Conservation (phyloP, 768 basidiomycete genomes). For the Rhodocollybia butyracea region DNA sequence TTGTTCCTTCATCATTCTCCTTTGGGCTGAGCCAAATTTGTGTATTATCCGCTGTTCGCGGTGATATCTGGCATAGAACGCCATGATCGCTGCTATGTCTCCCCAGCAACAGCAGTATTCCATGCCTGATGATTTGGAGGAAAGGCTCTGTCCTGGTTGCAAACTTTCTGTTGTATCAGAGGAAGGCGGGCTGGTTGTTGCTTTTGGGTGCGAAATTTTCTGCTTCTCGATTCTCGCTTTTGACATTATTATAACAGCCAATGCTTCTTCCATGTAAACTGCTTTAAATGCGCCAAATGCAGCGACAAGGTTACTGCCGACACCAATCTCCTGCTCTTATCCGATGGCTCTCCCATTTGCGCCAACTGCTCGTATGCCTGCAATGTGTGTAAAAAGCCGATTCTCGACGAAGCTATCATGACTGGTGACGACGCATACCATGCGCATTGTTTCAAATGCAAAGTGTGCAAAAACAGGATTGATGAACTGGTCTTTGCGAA, state of each 20-base stretch:
- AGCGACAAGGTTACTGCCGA: conserved; percentile 89
- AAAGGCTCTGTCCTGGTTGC: conserved; percentile 79
- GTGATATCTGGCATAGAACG: not conserved
- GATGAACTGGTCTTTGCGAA: conserved; percentile 99
- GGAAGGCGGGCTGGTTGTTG: conserved; percentile 85
- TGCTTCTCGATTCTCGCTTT: conserved; percentile 12
- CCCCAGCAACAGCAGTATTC: conserved; percentile 5
- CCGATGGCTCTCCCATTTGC: conserved; percentile 97
- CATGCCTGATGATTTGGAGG: conserved; percentile 31
- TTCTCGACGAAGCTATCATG: conserved; percentile 99
- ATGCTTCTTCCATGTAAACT: conserved; percentile 92
- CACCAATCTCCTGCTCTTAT: conserved; percentile 93
- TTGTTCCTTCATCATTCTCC: conserved; percentile 8
- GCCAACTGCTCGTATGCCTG: conserved; percentile 93
- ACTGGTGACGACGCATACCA: conserved; percentile 99
- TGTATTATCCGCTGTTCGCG: conserved; percentile 13
- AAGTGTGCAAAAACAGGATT: conserved; percentile 89
- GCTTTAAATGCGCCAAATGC: conserved; percentile 98
- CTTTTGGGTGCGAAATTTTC: conserved; percentile 75
- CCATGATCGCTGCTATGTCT: conserved; percentile 26
- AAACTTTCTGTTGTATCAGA: conserved; percentile 78
- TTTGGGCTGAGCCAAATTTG: conserved; percentile 24
- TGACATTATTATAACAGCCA: conserved; percentile 45
- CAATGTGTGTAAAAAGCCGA: conserved; percentile 90
- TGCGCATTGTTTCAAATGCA: conserved; percentile 98